Percentiles rank a stretch among this genome's conserved stretches.
Conservation (phyloP, 495 filamentous ascomycete genomes). For the Chaetomium tenue region DNA sequence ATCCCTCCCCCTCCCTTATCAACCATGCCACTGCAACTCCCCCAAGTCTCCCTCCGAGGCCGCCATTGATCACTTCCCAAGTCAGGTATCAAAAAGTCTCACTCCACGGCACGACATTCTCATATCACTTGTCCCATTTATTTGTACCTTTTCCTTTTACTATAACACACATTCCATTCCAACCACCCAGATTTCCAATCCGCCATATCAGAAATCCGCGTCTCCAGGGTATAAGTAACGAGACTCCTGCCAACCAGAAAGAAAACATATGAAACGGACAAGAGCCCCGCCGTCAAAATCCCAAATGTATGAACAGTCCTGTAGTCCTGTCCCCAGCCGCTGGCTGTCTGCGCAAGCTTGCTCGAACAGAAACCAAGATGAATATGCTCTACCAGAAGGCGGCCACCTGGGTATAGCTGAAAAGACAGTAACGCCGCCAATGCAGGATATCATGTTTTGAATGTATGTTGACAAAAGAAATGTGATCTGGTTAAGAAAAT, state of each 20-base stretch:
- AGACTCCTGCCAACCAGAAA: not conserved
- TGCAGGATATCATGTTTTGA: conserved; percentile 21
- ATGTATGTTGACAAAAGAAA: conserved; percentile 8
- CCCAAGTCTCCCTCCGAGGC: too few relatives aligned
- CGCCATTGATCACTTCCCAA: too few relatives aligned
- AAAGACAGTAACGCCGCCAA: conserved; percentile 17
- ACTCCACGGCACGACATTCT: too few relatives aligned
- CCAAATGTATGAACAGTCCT: not conserved
- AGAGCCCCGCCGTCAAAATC: not conserved
- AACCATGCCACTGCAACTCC: too few relatives aligned
- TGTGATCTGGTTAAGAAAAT: not conserved
- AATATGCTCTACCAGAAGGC: not conserved
- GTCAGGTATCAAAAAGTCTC: too few relatives aligned
- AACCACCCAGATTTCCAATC: not conserved
- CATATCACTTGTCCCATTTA: not conserved
- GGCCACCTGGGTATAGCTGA: not conserved
- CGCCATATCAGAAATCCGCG: not conserved
- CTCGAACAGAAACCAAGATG: not conserved
- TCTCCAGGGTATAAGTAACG: not conserved
- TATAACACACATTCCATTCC: not conserved
- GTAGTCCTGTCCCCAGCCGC: not conserved
- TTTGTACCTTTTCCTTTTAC: not conserved
- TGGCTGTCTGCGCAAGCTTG: too few relatives aligned
- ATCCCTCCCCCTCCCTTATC: too few relatives aligned
- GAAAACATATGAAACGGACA: not conserved